Evolutionary conservation across 2,329 filamentous ascomycete genomes (phyloP), one percentile per base, ranked within the genome.

Genomic region (Aureobasidium pullulans): DNA sequence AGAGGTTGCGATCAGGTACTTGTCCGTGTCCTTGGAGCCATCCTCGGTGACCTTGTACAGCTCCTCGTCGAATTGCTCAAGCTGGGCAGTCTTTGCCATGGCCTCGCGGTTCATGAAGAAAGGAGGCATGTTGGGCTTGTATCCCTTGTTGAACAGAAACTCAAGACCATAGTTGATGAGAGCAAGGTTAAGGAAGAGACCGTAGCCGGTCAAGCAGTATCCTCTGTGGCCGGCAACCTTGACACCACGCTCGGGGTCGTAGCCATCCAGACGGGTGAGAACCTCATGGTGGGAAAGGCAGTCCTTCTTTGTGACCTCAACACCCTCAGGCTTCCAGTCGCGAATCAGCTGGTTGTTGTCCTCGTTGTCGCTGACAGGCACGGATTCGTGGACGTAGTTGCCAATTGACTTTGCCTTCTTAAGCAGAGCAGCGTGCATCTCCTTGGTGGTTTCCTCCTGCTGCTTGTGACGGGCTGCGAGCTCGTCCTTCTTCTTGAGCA

Each of bases 1-100:
- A 31, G 89, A 94, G 61, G 91, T 96, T 13, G 90, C 90, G 69
- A 88, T 88, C 39, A 85, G 75, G 69, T 85, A 86, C 77, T 96
- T 96, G 77, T 97, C 94, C 53, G 88, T 90, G 67, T 90, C 84
- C 39, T 74, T 74, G 64, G 90, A 85, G 67, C 95, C 90, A 61
- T 90, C 89, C 65, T 93, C 85, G 28, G 81, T 81, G 59, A 99
- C 93, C 77, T 97, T 97, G 82, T 99, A 99, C 54, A 99, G 79
- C 75, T 97, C 93, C 73, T 97, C 94, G 70, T 99, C 94, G 69
- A 99, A 99, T 69, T 96, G 89, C 66, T 94, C 91, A 29, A 99
- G 84, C 76, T 99, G 94, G 2, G 94, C 94, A 0, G 94, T 99
- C 81, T 97, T 97, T 62, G 89, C 92, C 94, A 99, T 99, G 73